Evolutionary conservation across 2,329 filamentous ascomycete species (phyloP).

Genomic region (Hysterium pulicare): DNA sequence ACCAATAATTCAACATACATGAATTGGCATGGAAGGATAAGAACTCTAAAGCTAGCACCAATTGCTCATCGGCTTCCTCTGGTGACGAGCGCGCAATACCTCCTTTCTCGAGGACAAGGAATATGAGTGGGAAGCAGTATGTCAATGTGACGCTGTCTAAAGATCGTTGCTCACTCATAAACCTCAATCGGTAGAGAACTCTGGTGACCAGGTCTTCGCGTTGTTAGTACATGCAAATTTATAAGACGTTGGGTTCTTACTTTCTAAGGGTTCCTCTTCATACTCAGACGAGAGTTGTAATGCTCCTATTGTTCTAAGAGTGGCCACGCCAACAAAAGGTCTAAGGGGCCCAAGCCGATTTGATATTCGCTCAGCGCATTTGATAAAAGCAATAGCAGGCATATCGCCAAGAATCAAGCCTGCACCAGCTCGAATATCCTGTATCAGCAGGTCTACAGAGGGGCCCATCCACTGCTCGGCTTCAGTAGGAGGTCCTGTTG

Average conservation of each 20-base stretch:
- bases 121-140: constrained; percentile 79
- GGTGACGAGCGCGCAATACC: constrained; percentile 64
- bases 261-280: constrained; percentile 75
- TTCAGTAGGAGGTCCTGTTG: constrained; percentile 84
- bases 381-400: constrained; percentile 73
- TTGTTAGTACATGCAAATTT: constrained; percentile 14
- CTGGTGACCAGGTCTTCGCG: constrained; percentile 67
- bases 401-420: constrained; percentile 76
- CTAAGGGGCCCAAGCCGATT: constrained; percentile 71
- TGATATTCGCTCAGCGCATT: constrained; percentile 72
- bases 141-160: constrained; percentile 85
- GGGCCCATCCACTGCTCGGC: constrained; percentile 83
- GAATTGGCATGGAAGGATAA: constrained; percentile 82
- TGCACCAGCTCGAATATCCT: constrained; percentile 74
- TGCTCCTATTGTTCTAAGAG: constrained; percentile 73
- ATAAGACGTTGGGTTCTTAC: constrained; percentile 31
- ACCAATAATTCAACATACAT: constrained; percentile 51
- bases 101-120: constrained; percentile 73
- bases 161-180: constrained; percentile 87
- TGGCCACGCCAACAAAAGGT: constrained; percentile 83
- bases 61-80: constrained; percentile 84
- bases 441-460: constrained; percentile 70
- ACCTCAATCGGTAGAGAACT: constrained; percentile 84
- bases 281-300: constrained; percentile 69
- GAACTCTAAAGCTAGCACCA: constrained; percentile 85